Evolutionary conservation across 352 stramenopile genomes (phyloP), one percentile per base, ranked within the genome.

Genomic region (Globisporangium ultimum): DNA sequence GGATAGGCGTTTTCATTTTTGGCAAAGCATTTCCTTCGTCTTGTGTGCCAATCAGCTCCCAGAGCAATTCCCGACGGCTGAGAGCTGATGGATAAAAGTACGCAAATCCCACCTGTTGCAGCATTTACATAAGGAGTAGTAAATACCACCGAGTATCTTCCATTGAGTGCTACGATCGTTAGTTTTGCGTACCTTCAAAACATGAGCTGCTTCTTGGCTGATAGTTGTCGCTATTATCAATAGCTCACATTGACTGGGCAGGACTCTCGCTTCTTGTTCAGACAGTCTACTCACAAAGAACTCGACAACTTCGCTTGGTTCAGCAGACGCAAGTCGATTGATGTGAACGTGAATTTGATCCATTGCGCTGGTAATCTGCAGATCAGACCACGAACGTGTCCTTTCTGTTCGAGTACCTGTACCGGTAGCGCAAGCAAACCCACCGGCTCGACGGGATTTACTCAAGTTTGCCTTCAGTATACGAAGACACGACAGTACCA

Each of bases 391-490:
- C 28, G 53, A 58, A 4, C 49, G 20, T n/a, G 15, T 17, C 38
- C 17, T 28, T 15, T 54, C 43, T 1, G 43, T 34, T 8, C 17
- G 42, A 18, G 38, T 3, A 4, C 22, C 5, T 28, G 24, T 28
- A 15, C 3, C 15, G 12, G 13, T 42, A n/a, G 11, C 17, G 38
- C 21, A 10, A 38, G 32, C 8, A 15, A 48, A 18, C 20, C 2
- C 15, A 22, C n/a, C 57, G 4, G 28, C 32, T 53, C 38, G 28
- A 47, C 54, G 22, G 41, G 38, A 18, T 50, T 71, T 71, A 36
- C 57, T 80, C 42, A 86, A 32, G 58, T 86, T 86, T 0, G 74
- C n/a, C 43, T 80, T 69, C 20, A 86, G 22, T 38, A 86, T 66
- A 8, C 71, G 66, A 15, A 86, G 58, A 20, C 71, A 86, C 0